These are phyloP conservation scores for Saccharomycopsis microspora DNA, from an alignment of 805 yeast genomes.

Conservation along the genomic window DNA sequence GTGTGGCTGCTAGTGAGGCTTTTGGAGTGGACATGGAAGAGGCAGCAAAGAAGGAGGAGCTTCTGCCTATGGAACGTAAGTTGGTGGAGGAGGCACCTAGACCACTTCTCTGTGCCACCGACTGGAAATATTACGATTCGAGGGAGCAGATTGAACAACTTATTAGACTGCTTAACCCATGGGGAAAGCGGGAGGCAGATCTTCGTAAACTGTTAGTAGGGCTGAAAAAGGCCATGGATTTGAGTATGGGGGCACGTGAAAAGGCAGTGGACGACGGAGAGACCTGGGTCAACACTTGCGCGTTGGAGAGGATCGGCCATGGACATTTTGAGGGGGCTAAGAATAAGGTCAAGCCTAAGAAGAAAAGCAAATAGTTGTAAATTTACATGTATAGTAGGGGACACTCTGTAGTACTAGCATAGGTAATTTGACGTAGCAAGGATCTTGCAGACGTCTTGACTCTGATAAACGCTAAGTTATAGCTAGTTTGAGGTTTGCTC, in stretches of 20 bases:
- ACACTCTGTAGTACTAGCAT: too few species aligned
- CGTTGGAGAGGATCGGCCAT: conserved; percentile 38
- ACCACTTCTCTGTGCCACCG: conserved; percentile 36
- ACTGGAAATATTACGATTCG: conserved; percentile 66
- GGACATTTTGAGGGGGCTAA: conserved; percentile 42
- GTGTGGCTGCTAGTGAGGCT: conserved; percentile 21
- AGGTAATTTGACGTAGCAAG: too few species aligned
- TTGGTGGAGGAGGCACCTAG: conserved; percentile 55
- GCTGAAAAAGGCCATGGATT: conserved; percentile 39
- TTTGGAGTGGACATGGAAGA: conserved; percentile 24
- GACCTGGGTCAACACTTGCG: conserved; percentile 54
- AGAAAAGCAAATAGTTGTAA: neutral
- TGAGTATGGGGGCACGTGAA: conserved; percentile 49
- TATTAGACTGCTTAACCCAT: conserved; percentile 56
- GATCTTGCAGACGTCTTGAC: too few species aligned
- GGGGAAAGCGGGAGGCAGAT: conserved; percentile 63
- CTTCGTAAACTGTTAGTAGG: conserved; percentile 49
- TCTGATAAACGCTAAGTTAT: too few species aligned
- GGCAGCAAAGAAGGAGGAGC: neutral
- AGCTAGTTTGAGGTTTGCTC: too few species aligned
- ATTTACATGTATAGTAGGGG: neutral
- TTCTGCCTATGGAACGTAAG: conserved; percentile 37
- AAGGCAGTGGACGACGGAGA: conserved; percentile 30
- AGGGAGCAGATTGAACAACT: conserved; percentile 46
- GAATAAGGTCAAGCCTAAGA: conserved; percentile 12